Conservation (phyloP, 768 basidiomycete species). For the Leucocoprinus sp. region DNA sequence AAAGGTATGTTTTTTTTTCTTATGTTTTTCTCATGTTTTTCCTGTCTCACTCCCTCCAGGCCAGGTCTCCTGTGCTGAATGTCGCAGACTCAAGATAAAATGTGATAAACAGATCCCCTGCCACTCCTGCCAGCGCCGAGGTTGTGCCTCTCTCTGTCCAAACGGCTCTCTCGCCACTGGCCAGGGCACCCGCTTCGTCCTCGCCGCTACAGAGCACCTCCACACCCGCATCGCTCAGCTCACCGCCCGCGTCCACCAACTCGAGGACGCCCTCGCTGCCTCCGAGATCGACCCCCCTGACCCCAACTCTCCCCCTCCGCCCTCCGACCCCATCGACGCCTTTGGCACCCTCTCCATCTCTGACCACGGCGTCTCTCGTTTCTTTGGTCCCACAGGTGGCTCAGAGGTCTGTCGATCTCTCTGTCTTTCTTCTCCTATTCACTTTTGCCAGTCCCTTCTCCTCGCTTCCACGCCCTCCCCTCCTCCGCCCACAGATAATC, state of each 20-base stretch:
- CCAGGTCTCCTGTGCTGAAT: slow-evolving; percentile 75
- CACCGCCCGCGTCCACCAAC: slow-evolving; percentile 43
- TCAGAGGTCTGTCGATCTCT: slow-evolving; percentile 43
- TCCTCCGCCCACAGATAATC: slow-evolving; percentile 19
- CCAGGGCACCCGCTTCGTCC: slow-evolving; percentile 63
- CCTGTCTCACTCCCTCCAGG: no score
- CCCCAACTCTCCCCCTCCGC: slow-evolving; percentile 12
- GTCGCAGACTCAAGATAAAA: slow-evolving; percentile 73
- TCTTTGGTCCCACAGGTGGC: slow-evolving; percentile 62
- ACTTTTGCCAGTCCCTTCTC: slow-evolving; percentile 18
- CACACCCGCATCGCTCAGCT: slow-evolving; percentile 48
- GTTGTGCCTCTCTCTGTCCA: slow-evolving; percentile 64
- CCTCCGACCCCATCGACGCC: slow-evolving; percentile 39
- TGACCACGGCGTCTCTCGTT: slow-evolving; percentile 51
- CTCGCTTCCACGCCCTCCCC: slow-evolving; percentile 11
- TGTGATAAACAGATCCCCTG: slow-evolving; percentile 80
- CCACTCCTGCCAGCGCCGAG: slow-evolving; percentile 67
- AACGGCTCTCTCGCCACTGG: slow-evolving; percentile 77
- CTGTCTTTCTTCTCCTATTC: neutral
- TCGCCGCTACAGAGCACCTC: slow-evolving; percentile 60
- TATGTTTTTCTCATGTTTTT: no score
- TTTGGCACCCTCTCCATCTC: slow-evolving; percentile 56
- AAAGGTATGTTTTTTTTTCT: slow-evolving; percentile 22
- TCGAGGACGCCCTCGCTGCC: slow-evolving; percentile 54
- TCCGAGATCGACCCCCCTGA: slow-evolving; percentile 18